These are phyloP conservation scores for Solanum chiquidenum DNA, from an alignment of 257 asterid species.

Conservation along the genomic window DNA sequence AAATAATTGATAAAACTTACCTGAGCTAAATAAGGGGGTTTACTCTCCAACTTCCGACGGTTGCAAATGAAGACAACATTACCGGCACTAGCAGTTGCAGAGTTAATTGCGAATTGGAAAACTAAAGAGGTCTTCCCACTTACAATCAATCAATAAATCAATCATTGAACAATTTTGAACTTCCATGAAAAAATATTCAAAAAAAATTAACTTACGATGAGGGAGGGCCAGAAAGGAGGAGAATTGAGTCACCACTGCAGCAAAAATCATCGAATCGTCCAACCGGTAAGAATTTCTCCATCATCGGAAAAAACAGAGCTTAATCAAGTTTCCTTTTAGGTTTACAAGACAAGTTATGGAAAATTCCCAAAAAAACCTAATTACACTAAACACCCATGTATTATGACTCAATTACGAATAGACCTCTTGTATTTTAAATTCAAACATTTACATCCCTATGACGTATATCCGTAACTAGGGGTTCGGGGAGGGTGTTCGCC, in stretches of 20 bases:
- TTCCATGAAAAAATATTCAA: not conserved
- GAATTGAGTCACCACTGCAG: not conserved
- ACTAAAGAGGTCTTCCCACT: constrained; percentile 79
- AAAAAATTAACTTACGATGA: not conserved
- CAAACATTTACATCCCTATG: not conserved
- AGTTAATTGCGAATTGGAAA: constrained; percentile 73
- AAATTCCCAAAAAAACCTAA: not conserved
- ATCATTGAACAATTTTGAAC: not conserved
- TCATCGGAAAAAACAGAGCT: not conserved
- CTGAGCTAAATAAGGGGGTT: constrained; percentile 79
- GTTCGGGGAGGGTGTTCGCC: not conserved
- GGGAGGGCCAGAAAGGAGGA: not conserved
- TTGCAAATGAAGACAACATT: constrained; percentile 62
- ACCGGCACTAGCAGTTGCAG: constrained; percentile 25
- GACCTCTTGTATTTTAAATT: not conserved
- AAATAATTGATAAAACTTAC: constrained; percentile 3
- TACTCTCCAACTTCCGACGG: constrained; percentile 43
- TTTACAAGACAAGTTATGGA: not conserved
- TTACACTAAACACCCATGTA: not conserved
- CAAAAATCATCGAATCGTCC: not conserved
- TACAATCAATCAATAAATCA: not conserved
- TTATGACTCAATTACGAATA: not conserved
- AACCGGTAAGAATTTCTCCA: not conserved
- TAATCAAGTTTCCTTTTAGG: not conserved
- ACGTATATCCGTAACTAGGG: not conserved